Percentiles rank a stretch among this genome's conserved stretches.
phyloP scores from a whole-genome alignment of 2,329 filamentous ascomycete genomes.

The Botrytis medusae region DNA sequence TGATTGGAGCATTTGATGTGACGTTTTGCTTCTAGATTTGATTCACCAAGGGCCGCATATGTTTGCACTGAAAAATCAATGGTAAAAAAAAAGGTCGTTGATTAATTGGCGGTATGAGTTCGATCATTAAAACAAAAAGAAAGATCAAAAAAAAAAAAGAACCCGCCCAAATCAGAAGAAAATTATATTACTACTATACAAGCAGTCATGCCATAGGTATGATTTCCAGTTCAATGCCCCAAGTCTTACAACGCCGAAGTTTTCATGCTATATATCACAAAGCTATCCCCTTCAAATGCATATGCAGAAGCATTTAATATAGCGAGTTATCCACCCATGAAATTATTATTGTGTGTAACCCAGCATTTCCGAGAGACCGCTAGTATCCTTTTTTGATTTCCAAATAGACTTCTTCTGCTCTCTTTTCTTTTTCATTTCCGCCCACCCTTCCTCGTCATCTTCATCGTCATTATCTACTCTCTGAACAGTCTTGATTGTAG shows the following conservation, averaged over 20 bases:
- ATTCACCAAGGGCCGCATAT: background rate
- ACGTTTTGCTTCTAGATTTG: background rate
- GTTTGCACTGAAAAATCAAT: background rate
- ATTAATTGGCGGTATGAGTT: background rate
- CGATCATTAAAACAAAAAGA: conserved; percentile 10
- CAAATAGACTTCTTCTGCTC: conserved; percentile 67
- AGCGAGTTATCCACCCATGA: conserved; percentile 22
- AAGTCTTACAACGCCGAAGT: conserved; percentile 24
- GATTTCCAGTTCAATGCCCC: conserved; percentile 22
- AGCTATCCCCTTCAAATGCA: conserved; percentile 13
- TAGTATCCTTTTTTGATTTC: conserved; percentile 56
- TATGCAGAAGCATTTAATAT: conserved; percentile 25
- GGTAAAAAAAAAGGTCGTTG: background rate
- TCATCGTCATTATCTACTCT: conserved; percentile 50
- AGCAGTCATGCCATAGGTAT: conserved; percentile 22
- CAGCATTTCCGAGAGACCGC: conserved; percentile 39
- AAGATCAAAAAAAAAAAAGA: conserved; percentile 13
- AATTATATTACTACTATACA: conserved; percentile 26
- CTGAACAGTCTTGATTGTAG: conserved; percentile 43
- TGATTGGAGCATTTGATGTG: conserved; percentile 8
- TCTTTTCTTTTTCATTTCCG: conserved; percentile 67
- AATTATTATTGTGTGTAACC: conserved; percentile 32
- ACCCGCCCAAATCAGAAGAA: conserved; percentile 16
- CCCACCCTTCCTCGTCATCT: conserved; percentile 69
- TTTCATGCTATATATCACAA: conserved; percentile 25